phyloP scores from a whole-genome alignment of 345 rosid species.

The Gossypium herbaceum region DNA sequence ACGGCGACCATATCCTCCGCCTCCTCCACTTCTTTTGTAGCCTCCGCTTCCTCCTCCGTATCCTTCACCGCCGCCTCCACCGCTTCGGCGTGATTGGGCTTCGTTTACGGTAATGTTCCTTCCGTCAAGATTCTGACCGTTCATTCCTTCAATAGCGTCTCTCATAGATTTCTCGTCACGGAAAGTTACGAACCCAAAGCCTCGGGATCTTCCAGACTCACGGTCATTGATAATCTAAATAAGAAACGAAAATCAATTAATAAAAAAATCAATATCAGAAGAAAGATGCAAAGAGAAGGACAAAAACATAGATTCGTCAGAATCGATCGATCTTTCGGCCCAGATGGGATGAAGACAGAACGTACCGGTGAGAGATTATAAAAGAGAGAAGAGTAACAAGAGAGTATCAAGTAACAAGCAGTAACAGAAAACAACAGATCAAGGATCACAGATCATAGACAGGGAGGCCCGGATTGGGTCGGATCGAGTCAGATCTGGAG shows the following conservation, averaged over 20 bases:
- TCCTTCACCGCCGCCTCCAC: conserved; percentile 35
- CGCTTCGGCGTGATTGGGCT: conserved; percentile 69
- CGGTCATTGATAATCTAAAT: conserved; percentile 72
- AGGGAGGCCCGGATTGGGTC: conserved; percentile 28
- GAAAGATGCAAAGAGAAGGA: background rate
- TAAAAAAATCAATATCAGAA: background rate
- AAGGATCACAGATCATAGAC: conserved; percentile 40
- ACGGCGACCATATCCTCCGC: conserved; percentile 24
- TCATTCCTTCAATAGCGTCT: conserved; percentile 86
- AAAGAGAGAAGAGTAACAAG: conserved; percentile 55
- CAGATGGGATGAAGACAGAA: conserved; percentile 61
- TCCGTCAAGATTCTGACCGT: conserved; percentile 79
- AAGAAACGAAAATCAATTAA: background rate
- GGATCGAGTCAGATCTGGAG: conserved; percentile 44
- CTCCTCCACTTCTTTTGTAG: conserved; percentile 10
- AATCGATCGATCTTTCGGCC: conserved; percentile 81
- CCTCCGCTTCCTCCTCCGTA: background rate
- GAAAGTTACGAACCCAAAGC: conserved; percentile 84
- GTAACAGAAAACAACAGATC: conserved; percentile 64
- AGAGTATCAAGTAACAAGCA: conserved; percentile 41
- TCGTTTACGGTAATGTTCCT: conserved; percentile 79
- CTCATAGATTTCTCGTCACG: conserved; percentile 69
- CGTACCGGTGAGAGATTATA: conserved; percentile 73
- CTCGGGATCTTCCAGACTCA: conserved; percentile 79
- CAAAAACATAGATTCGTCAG: background rate